Evolutionary conservation across 768 basidiomycete genomes (phyloP), one percentile per base, ranked within the genome.

Genomic region (Auriscalpium vulgare): DNA sequence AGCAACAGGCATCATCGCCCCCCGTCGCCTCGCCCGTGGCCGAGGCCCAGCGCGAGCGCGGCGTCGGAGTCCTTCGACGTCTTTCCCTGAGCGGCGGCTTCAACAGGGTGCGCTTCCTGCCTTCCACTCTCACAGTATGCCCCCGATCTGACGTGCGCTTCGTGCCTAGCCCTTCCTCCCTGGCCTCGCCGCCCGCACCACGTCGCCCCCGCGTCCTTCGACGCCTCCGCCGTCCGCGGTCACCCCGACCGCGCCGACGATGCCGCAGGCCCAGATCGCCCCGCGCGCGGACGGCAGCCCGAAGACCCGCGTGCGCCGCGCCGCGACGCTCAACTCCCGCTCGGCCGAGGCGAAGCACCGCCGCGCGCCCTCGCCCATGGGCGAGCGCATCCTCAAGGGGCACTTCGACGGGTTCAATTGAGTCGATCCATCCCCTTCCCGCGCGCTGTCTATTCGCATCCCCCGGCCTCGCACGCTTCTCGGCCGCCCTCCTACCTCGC

Each of bases 351-450:
- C 77, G 10, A 83, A 80, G 54, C 75, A 61, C 9, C 67, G 66
- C 8, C 68, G 72, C 19, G 88, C 87, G 3, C 90, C 89, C 17
- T 90, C 88, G 40, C 90, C 90, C 7, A 92, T 91, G 91, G 91
- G 90, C 60, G 91, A 93, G 71, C 78, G 91, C 56, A 91, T 93
- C 58, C 78, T 93, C 62, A 93, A 89, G 75, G 91, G 91, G 9
- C 91, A 93, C 64, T 93, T 92, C 63, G 91, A 93, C 66, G 86
- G 91, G 50, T 93, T 93, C 76, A 88, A 89, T 66, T 91, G 56
- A 54, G 10, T 50, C 50, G 46, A 46, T 43, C 14, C 40, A 6
- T 0, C 40, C 7, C 40, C 40, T 9, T 9, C 40, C 6, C 14
- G n/a, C 51, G 16, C 29, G 29, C 29, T 29, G 29, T 4, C 29